Conservation (phyloP, 257 asterid genomes). For the Linaria vulgaris region DNA sequence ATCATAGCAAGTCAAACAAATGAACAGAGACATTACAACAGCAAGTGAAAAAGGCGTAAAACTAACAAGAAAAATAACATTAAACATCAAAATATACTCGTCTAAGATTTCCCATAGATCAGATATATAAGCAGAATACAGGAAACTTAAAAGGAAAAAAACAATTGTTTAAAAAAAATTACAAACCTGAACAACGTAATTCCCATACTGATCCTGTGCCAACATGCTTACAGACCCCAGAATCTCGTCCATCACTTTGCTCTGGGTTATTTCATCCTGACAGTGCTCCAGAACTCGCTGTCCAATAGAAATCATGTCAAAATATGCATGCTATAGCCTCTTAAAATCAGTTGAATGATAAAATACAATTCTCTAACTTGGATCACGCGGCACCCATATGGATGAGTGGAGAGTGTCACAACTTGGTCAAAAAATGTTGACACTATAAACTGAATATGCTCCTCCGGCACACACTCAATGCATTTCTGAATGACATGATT, state of each 20-base stretch:
- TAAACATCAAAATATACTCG: background rate
- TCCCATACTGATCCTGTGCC: conserved; percentile 97
- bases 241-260: conserved; percentile 88
- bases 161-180: conserved; percentile 31
- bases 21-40: too few relatives aligned
- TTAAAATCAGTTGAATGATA: background rate
- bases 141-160: background rate
- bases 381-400: conserved; percentile 96
- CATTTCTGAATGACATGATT: conserved; percentile 95
- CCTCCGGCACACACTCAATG: conserved; percentile 91
- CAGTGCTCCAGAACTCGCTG: conserved; percentile 95
- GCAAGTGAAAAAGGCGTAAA: too few relatives aligned
- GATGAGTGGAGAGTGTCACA: conserved; percentile 88
- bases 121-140: conserved; percentile 1
- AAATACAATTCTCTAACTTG: conserved; percentile 51
- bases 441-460: conserved; percentile 73
- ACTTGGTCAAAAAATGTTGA: conserved; percentile 84
- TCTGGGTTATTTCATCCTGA: conserved; percentile 64
- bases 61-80: background rate
- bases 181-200: conserved; percentile 90
- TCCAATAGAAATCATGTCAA: conserved; percentile 21
- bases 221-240: conserved; percentile 84
- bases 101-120: background rate
- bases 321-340: background rate
- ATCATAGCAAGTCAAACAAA: background rate